These are phyloP conservation scores for Phlyctochytrium planicorne DNA, from an alignment of 192 early-diverging fungal genomes.

Conservation along the genomic window DNA sequence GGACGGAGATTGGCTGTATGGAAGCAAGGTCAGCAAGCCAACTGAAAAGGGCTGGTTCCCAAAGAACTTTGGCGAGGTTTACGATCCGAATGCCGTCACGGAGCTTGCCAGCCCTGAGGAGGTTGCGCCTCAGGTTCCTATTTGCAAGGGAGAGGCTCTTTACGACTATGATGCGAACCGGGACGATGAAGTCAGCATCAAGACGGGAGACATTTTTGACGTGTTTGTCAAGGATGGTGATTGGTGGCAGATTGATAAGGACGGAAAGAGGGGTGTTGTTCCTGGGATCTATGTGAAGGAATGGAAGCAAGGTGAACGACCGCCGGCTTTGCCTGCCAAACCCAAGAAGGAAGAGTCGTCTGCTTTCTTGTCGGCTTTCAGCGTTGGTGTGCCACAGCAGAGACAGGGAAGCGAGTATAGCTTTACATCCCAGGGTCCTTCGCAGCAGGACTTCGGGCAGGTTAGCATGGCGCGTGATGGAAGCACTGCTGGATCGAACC, in stretches of 20 bases:
- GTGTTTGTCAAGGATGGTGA: slow-evolving; percentile 45
- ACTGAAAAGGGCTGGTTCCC: slow-evolving; percentile 60
- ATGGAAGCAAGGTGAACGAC: background rate
- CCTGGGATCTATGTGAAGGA: slow-evolving; percentile 43
- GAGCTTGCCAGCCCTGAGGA: background rate
- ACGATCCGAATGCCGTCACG: slow-evolving; percentile 9
- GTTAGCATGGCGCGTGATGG: background rate
- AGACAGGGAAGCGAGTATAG: background rate
- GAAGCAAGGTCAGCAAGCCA: slow-evolving; percentile 32
- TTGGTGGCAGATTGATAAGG: slow-evolving; percentile 49
- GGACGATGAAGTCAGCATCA: slow-evolving; percentile 44
- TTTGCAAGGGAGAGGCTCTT: slow-evolving; percentile 29
- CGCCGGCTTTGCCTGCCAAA: background rate
- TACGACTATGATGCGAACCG: slow-evolving; percentile 40
- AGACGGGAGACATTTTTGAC: slow-evolving; percentile 33
- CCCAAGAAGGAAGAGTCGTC: background rate
- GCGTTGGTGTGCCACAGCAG: background rate
- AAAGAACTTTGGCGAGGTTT: slow-evolving; percentile 51
- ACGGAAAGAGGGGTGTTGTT: slow-evolving; percentile 44
- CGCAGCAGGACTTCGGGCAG: background rate
- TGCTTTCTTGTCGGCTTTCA: background rate
- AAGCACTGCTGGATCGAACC: background rate
- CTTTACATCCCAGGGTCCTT: background rate
- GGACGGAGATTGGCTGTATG: slow-evolving; percentile 69
- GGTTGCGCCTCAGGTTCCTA: slow-evolving; percentile 14